Conservation (phyloP, 129 eudicot species). For the Tagetes erecta region DNA sequence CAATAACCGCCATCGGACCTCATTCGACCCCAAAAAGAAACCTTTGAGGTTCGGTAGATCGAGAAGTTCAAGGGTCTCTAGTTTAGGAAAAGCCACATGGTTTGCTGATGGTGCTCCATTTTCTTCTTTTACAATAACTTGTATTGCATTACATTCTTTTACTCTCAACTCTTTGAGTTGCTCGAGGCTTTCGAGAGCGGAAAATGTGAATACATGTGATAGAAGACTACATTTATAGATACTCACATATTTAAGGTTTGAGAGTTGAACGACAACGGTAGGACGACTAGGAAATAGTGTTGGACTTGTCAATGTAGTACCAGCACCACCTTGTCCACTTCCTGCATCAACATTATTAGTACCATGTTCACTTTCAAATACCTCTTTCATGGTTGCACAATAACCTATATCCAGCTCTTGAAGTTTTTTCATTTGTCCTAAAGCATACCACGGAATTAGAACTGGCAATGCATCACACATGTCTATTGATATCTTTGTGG, state of each 20-base stretch:
- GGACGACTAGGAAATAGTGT: no score
- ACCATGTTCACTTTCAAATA: neutral
- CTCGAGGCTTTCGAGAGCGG: neutral
- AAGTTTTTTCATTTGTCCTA: constrained; percentile 3
- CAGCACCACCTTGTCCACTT: neutral
- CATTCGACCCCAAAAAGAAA: constrained; percentile 5
- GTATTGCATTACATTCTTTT: neutral
- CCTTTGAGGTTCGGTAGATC: constrained; percentile 15
- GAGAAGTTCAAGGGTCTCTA: neutral
- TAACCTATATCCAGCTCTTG: neutral
- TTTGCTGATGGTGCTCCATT: neutral
- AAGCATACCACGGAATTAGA: neutral
- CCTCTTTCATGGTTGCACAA: neutral
- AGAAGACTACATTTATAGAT: neutral
- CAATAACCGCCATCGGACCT: neutral
- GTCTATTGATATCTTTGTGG: neutral
- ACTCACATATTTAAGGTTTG: neutral
- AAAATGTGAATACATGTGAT: neutral
- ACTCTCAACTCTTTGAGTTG: neutral
- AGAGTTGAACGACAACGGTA: neutral
- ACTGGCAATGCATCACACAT: neutral
- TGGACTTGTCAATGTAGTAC: neutral
- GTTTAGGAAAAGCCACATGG: constrained; percentile 1
- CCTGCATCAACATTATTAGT: neutral
- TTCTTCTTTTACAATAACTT: constrained; percentile 5